Conservation (phyloP, 441 rosid genomes). For the Populus hybrid region DNA sequence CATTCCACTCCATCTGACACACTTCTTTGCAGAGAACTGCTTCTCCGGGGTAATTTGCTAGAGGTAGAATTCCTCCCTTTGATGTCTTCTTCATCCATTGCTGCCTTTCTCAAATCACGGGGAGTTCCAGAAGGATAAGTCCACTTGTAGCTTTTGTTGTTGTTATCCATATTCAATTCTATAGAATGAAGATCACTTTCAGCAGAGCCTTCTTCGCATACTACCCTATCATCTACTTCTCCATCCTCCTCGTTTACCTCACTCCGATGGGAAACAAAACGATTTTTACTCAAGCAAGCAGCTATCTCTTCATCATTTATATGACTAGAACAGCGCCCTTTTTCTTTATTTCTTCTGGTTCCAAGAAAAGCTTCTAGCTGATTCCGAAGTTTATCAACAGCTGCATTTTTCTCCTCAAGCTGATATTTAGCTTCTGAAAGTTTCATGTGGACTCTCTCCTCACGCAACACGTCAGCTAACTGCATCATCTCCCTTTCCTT, state of each 20-base stretch:
- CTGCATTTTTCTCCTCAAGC: conserved; percentile 77
- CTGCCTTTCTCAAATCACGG: conserved; percentile 32
- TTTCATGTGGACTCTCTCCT: conserved; percentile 77
- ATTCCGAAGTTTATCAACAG: conserved; percentile 68
- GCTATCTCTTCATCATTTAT: conserved; percentile 46
- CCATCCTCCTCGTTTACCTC: conserved; percentile 56
- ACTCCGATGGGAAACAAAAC: conserved; percentile 34
- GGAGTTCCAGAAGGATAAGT: conserved; percentile 38
- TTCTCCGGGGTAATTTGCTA: conserved; percentile 47
- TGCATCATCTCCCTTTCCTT: conserved; percentile 86
- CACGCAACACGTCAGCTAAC: conserved; percentile 66
- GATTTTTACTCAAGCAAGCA: conserved; percentile 51
- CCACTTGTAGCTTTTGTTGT: conserved; percentile 61
- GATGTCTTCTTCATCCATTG: conserved; percentile 44
- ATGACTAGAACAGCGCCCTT: conserved; percentile 41
- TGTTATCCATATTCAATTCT: conserved; percentile 68
- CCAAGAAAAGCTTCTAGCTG: conserved; percentile 81
- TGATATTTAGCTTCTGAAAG: conserved; percentile 76
- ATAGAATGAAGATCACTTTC: conserved; percentile 90
- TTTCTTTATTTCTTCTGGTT: conserved; percentile 59
- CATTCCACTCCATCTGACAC: conserved; percentile 82
- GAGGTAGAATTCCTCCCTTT: conserved; percentile 71
- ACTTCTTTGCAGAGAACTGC: conserved; percentile 67
- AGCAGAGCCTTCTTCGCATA: conserved; percentile 54
- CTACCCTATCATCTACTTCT: conserved; percentile 61